Evolutionary conservation across 768 basidiomycete species (phyloP).

Genomic region (Suillus bovinus): DNA sequence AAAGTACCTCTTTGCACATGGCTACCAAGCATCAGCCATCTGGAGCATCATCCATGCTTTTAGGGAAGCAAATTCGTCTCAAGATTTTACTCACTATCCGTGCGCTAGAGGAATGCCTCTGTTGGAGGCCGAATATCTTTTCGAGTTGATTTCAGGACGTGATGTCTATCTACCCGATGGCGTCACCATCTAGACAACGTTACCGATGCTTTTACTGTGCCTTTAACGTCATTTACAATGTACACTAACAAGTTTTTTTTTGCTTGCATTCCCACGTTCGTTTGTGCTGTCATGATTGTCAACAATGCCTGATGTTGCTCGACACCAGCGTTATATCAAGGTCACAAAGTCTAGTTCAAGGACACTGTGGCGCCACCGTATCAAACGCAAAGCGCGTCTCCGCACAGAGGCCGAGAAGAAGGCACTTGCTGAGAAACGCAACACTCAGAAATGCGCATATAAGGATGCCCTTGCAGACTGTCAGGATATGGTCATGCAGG

Average conservation of each 20-base stretch:
- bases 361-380: not conserved
- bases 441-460: not conserved
- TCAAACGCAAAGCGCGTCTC: not conserved
- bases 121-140: slow-evolving; percentile 4
- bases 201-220: not conserved
- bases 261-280: not conserved
- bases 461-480: not conserved
- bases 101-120: slow-evolving; percentile 5
- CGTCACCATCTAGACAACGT: not conserved
- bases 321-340: not conserved
- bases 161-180: not conserved
- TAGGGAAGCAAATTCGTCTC: not conserved
- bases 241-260: not conserved
- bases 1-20: slow-evolving; percentile 3
- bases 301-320: not conserved
- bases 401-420: not conserved
- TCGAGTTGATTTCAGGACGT: slow-evolving; percentile 2
- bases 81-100: not conserved
- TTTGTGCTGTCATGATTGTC: not conserved
- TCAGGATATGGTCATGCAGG: not conserved
- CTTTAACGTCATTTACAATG: not conserved
- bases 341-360: not conserved
- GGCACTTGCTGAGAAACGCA: not conserved
- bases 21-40: slow-evolving; percentile 2
- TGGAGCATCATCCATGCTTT: slow-evolving; percentile 4